Conservation (phyloP, 306 rosid genomes). For the Corylus avellana region DNA sequence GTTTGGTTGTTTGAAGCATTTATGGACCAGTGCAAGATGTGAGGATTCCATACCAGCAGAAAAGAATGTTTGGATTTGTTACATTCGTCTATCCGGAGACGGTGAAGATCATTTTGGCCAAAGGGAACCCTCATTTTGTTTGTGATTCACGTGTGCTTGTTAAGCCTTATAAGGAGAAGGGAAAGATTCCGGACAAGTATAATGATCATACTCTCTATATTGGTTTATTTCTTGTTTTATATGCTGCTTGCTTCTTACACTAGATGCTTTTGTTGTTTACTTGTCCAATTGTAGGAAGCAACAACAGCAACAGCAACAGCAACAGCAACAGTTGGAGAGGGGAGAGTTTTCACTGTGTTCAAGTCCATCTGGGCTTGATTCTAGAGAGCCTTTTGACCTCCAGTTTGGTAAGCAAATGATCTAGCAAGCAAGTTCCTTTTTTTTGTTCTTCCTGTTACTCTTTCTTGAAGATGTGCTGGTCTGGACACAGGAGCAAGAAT, state of each 20-base stretch:
- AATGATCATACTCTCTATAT: slow-evolving; percentile 4
- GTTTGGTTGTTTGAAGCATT: slow-evolving; percentile 53
- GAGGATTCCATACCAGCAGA: slow-evolving; percentile 96
- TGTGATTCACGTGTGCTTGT: slow-evolving; percentile 97
- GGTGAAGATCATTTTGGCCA: slow-evolving; percentile 76
- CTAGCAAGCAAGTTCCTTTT: background rate
- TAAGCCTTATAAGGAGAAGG: slow-evolving; percentile 98
- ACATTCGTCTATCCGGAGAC: slow-evolving; percentile 95
- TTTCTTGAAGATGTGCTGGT: background rate
- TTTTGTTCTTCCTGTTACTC: background rate
- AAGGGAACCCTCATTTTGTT: slow-evolving; percentile 96
- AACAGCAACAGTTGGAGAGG: slow-evolving; percentile 43
- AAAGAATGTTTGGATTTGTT: slow-evolving; percentile 96
- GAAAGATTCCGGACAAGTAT: slow-evolving; percentile 87
- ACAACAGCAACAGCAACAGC: slow-evolving; percentile 42
- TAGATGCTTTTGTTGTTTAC: background rate
- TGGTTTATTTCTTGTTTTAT: background rate
- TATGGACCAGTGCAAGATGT: slow-evolving; percentile 99
- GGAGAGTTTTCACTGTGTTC: slow-evolving; percentile 51
- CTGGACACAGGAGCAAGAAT: slow-evolving; percentile 59
- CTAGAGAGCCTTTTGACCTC: slow-evolving; percentile 42
- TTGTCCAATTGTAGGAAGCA: slow-evolving; percentile 38
- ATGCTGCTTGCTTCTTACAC: background rate
- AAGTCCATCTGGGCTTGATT: slow-evolving; percentile 45
- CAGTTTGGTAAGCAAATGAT: slow-evolving; percentile 48